Evolutionary conservation across 805 yeast genomes (phyloP).

Genomic region (Ogataea philodendri): DNA sequence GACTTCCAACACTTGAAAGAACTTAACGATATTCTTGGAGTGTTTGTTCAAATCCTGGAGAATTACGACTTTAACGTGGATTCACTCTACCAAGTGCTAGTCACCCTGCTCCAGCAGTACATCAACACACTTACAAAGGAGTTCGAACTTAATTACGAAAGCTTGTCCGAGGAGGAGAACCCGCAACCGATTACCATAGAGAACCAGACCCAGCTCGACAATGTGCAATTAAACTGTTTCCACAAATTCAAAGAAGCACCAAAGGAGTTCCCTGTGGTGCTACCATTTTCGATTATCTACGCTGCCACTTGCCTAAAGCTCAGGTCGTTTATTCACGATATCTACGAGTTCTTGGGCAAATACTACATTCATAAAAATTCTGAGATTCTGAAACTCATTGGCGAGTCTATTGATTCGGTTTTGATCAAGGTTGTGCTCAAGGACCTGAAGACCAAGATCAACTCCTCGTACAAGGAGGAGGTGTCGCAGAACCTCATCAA

Average conservation of each 20-base stretch:
- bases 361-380: constrained; percentile 64
- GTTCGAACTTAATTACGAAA: constrained; percentile 60
- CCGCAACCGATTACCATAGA: constrained; percentile 82
- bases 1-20: constrained; percentile 46
- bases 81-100: constrained; percentile 60
- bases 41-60: constrained; percentile 73
- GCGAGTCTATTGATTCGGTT: constrained; percentile 65
- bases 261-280: constrained; percentile 52
- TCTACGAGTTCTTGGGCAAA: constrained; percentile 61
- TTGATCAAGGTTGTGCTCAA: constrained; percentile 64
- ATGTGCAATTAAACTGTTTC: constrained; percentile 47
- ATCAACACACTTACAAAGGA: constrained; percentile 53
- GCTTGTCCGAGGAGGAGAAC: constrained; percentile 71
- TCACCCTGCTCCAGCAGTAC: constrained; percentile 56
- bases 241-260: constrained; percentile 24
- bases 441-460: constrained; percentile 58
- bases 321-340: constrained; percentile 60
- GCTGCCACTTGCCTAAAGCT: constrained; percentile 81
- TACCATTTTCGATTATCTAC: constrained; percentile 88
- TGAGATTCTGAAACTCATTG: constrained; percentile 56
- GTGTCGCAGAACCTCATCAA: constrained; percentile 86
- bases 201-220: constrained; percentile 55
- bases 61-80: constrained; percentile 60
- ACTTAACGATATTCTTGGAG: constrained; percentile 63
- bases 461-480: constrained; percentile 80